These are phyloP conservation scores for Fusarium buharicum DNA, from an alignment of 2,329 filamentous ascomycete genomes.

Conservation along the genomic window DNA sequence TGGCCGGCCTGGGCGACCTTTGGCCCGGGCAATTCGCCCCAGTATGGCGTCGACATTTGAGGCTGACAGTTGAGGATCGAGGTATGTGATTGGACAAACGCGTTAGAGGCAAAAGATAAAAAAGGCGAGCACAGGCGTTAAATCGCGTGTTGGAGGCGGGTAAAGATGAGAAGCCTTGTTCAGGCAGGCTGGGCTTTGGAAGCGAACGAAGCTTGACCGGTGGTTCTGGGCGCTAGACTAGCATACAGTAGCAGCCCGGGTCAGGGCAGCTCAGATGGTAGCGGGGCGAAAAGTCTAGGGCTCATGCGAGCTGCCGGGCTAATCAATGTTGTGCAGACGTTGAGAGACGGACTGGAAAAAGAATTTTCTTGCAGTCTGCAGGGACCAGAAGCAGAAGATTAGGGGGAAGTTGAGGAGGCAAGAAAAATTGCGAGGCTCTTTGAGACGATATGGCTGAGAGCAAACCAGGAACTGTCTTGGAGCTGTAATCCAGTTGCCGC, in stretches of 20 bases:
- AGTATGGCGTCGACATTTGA: slow-evolving; percentile 64
- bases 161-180: slow-evolving; percentile 23
- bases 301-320: slow-evolving; percentile 42
- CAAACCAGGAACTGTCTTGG: slow-evolving; percentile 16
- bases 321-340: slow-evolving; percentile 58
- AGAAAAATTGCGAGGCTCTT: slow-evolving; percentile 19
- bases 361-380: slow-evolving; percentile 24
- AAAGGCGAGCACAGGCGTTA: slow-evolving; percentile 24
- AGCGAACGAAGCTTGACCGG: slow-evolving; percentile 24
- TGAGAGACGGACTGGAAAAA: slow-evolving; percentile 14
- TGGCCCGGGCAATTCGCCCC: slow-evolving; percentile 66
- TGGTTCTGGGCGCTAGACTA: slow-evolving; percentile 7
- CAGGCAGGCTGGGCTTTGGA: slow-evolving; percentile 6
- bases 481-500: slow-evolving; percentile 15
- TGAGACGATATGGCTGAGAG: slow-evolving; percentile 22
- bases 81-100: slow-evolving; percentile 44
- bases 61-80: slow-evolving; percentile 35
- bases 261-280: slow-evolving; percentile 30
- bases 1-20: slow-evolving; percentile 50
- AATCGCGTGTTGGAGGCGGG: slow-evolving; percentile 40
- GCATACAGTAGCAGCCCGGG: slow-evolving; percentile 22
- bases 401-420: slow-evolving; percentile 19
- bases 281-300: slow-evolving; percentile 40
- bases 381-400: slow-evolving; percentile 7
- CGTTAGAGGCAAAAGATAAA: slow-evolving; percentile 20